phyloP scores from a whole-genome alignment of 2,329 filamentous ascomycete genomes.

The Aspergillus cejpii region DNA sequence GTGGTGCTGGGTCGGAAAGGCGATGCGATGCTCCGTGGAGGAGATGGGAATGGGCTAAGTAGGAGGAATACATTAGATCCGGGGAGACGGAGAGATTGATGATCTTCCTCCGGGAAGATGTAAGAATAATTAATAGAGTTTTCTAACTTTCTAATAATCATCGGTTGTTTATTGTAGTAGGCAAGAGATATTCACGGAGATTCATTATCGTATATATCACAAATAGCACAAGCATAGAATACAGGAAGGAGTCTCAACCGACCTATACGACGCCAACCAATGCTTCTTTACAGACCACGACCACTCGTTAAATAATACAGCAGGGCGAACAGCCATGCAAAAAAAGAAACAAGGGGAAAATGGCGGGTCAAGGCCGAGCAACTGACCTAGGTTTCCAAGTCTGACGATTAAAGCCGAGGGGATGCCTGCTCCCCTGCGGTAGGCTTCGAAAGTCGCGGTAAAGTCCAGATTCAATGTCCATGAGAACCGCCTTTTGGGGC shows the following conservation, averaged over 20 bases:
- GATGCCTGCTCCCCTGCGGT: slow-evolving; percentile 27
- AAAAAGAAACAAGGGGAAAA: slow-evolving; percentile 2
- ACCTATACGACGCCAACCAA: slow-evolving; percentile 26
- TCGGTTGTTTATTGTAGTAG: too few relatives aligned
- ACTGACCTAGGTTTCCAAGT: slow-evolving; percentile 30
- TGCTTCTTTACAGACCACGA: slow-evolving; percentile 21
- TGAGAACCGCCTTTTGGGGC: slow-evolving; percentile 41
- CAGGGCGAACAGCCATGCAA: slow-evolving; percentile 10
- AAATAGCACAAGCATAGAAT: background rate
- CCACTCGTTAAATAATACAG: slow-evolving; percentile 21
- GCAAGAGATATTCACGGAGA: too few relatives aligned
- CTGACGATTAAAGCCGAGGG: slow-evolving; percentile 28
- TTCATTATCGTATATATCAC: background rate
- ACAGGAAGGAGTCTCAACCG: background rate
- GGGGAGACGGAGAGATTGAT: slow-evolving; percentile 19
- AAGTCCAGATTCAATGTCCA: slow-evolving; percentile 38
- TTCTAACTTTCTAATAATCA: too few relatives aligned
- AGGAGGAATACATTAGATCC: slow-evolving; percentile 54
- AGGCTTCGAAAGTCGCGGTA: slow-evolving; percentile 28
- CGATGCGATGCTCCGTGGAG: slow-evolving; percentile 45
- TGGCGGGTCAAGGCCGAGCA: slow-evolving; percentile 22
- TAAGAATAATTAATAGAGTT: too few relatives aligned
- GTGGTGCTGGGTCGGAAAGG: slow-evolving; percentile 63
- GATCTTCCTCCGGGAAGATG: too few relatives aligned
- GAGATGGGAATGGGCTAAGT: slow-evolving; percentile 40